Percentiles rank a stretch among this genome's conserved stretches.
These are phyloP conservation scores for Apophysomyces trapeziformis DNA, from an alignment of 371 early-diverging fungal genomes.

Conservation along the genomic window DNA sequence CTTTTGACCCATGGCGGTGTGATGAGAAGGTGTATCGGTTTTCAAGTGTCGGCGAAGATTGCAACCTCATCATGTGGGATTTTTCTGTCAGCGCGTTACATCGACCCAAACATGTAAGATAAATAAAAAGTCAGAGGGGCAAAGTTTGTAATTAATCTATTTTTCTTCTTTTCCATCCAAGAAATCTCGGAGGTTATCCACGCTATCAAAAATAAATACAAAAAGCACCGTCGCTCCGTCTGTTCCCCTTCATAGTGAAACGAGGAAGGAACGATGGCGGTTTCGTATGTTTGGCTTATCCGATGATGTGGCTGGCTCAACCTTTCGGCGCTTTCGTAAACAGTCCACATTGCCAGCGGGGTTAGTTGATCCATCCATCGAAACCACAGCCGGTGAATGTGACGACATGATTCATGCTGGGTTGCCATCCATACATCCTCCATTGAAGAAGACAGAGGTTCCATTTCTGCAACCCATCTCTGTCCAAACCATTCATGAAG, in stretches of 20 bases:
- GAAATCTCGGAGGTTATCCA: background rate
- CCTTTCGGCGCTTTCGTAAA: constrained; percentile 27
- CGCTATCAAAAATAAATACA: background rate
- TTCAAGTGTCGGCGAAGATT: constrained; percentile 92
- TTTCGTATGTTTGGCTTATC: constrained; percentile 6
- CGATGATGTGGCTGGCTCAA: constrained; percentile 8
- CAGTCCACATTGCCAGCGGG: constrained; percentile 20
- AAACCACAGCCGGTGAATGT: background rate
- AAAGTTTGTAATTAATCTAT: constrained; percentile 4
- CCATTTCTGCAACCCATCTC: constrained; percentile 81
- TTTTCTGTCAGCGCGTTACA: constrained; percentile 82
- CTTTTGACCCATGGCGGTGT: constrained; percentile 91
- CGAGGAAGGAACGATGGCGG: constrained; percentile 3
- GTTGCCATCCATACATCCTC: constrained; percentile 52
- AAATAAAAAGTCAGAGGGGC: constrained; percentile 10
- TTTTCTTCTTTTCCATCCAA: background rate
- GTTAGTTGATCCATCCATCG: constrained; percentile 17
- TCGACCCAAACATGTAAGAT: constrained; percentile 68
- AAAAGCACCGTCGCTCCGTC: background rate
- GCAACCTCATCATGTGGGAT: constrained; percentile 88
- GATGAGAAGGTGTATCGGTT: constrained; percentile 86
- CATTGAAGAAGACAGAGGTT: constrained; percentile 70
- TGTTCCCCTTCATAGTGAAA: background rate
- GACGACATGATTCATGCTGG: background rate
- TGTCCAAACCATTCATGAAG: constrained; percentile 70